Evolutionary conservation across 805 yeast species (phyloP).

Genomic region (Ogataea minuta): DNA sequence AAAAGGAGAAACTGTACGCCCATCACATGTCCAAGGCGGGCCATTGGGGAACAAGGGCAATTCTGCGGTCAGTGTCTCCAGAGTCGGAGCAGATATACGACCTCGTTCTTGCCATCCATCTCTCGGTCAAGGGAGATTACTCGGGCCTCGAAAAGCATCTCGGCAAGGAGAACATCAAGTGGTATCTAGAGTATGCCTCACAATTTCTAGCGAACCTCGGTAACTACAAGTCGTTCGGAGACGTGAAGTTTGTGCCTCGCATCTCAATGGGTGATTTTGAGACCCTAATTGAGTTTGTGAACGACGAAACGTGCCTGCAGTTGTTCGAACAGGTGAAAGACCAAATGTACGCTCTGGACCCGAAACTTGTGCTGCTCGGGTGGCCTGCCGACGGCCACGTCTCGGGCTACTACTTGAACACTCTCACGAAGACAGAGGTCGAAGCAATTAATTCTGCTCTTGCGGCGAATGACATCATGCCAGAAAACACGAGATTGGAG

Average conservation of each 20-base stretch:
- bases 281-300: conserved; percentile 42
- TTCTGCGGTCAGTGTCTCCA: conserved; percentile 76
- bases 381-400: conserved; percentile 76
- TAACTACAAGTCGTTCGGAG: conserved; percentile 85
- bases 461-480: conserved; percentile 62
- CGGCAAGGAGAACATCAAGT: conserved; percentile 37
- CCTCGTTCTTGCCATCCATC: conserved; percentile 60
- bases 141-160: conserved; percentile 34
- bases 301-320: conserved; percentile 33
- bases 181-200: conserved; percentile 69
- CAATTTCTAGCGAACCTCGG: conserved; percentile 75
- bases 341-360: conserved; percentile 50
- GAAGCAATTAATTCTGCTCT: conserved; percentile 65
- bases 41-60: conserved; percentile 79
- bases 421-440: conserved; percentile 57
- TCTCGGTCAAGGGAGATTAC: conserved; percentile 47
- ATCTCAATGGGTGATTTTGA: conserved; percentile 48
- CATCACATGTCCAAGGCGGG: conserved; percentile 82
- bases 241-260: conserved; percentile 77
- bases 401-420: conserved; percentile 66
- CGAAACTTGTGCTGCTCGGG: conserved; percentile 60
- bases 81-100: conserved; percentile 78
- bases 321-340: conserved; percentile 43
- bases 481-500: conserved; percentile 75
- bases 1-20: conserved; percentile 66